Evolutionary conservation across 768 basidiomycete species (phyloP).

Genomic region (Fibroporia radiculosa): DNA sequence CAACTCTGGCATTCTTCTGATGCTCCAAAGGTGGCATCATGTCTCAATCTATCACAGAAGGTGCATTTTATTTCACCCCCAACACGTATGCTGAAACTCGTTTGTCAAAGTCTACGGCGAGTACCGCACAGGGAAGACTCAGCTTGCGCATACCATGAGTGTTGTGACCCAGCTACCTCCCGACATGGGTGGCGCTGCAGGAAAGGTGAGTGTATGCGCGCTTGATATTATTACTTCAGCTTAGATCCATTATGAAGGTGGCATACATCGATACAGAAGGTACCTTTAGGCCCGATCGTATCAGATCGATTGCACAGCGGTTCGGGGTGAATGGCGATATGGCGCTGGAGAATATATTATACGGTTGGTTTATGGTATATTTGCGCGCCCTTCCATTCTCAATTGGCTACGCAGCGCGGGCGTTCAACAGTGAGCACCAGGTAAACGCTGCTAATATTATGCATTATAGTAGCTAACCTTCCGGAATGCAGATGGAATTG

Average conservation of each 20-base stretch:
- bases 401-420: conserved; percentile 50
- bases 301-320: conserved; percentile 83
- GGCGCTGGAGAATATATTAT: conserved; percentile 87
- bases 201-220: conserved; percentile 47
- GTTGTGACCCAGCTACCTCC: conserved; percentile 84
- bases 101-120: conserved; percentile 76
- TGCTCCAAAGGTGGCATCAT: conserved; percentile 65
- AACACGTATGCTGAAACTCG: neutral
- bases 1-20: neutral
- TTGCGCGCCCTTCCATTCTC: neutral
- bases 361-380: conserved; percentile 40
- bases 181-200: conserved; percentile 85
- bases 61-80: conserved; percentile 25
- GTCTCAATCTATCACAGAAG: conserved; percentile 94
- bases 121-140: conserved; percentile 93
- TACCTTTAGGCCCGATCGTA: conserved; percentile 93
- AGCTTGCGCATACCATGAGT: conserved; percentile 92
- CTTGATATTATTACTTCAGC: neutral
- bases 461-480: no score
- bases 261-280: conserved; percentile 91
- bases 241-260: conserved; percentile 38
- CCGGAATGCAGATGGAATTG: conserved; percentile 64
- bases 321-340: conserved; percentile 89
- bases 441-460: conserved; percentile 29
- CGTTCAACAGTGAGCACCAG: conserved; percentile 90